phyloP scores from a whole-genome alignment of 352 stramenopile species.

The Globisporangium acanthophoron region DNA sequence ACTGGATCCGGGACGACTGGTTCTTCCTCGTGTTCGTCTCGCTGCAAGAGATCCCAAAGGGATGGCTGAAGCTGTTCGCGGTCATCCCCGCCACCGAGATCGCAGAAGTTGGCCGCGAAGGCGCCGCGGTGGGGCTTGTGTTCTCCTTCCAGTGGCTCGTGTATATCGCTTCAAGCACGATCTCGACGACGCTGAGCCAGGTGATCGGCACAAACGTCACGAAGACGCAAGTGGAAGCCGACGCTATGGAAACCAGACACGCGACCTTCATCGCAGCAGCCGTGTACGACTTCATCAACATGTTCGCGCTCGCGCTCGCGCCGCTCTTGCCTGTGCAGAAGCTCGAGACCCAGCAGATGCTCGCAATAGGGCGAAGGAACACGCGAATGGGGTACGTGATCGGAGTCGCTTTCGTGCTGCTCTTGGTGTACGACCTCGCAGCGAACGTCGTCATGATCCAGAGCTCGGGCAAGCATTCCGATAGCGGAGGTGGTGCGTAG shows the following conservation, averaged over 20 bases:
- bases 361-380: conserved; percentile 24
- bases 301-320: conserved; percentile 16
- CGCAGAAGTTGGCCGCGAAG: conserved; percentile 40
- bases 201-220: conserved; percentile 19
- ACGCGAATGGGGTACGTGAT: conserved; percentile 24
- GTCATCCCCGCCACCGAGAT: conserved; percentile 48
- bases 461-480: not conserved
- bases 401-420: conserved; percentile 5
- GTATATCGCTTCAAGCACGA: conserved; percentile 19
- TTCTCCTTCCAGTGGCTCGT: conserved; percentile 41
- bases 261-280: conserved; percentile 16
- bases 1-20: conserved; percentile 30
- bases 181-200: conserved; percentile 23
- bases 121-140: conserved; percentile 42
- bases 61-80: conserved; percentile 33
- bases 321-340: conserved; percentile 31
- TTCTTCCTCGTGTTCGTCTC: conserved; percentile 32
- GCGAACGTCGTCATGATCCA: conserved; percentile 22
- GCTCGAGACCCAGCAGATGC: conserved; percentile 36
- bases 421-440: conserved; percentile 27
- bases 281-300: conserved; percentile 26
- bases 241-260: conserved; percentile 19
- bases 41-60: conserved; percentile 28
- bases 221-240: conserved; percentile 15
- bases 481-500: not conserved